Base-by-base conservation (phyloP, 1,284 basidiomycete species). In the Cryptococcus sp. region DNA sequence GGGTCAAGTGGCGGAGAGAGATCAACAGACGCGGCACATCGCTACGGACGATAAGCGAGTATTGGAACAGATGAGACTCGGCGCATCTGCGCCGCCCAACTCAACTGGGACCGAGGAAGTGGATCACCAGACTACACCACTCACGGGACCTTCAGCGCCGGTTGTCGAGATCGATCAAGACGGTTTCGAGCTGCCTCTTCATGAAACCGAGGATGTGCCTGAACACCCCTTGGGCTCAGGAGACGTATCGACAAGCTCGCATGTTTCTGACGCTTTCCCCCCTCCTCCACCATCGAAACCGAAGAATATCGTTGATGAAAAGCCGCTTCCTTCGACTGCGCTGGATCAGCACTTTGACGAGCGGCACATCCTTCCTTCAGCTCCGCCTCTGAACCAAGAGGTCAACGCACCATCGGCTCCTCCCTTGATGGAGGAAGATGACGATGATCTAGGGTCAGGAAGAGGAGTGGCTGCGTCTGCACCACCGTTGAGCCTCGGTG, bases 151-250 rank as follows among this genome's bases (percentile, higher is more conserved):
- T n/a, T 70, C 71, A 0, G 77, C 77, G 17, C 77, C 77, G 5
- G 49, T 39, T 25, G 67, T 78, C 37, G 69, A 72, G n/a, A 66
- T 79, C 3, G 77, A 79, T 49, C 67, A 73, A 17, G 55, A 66
- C 39, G 77, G 77, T 16, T 79, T 77, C 51, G 77, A 79, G 63
- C 49, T 58, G 46, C 29, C 29, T 34, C 25, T 67, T 16, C 63
- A 62, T 20, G 34, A 47, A 13, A 40, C 23, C 6, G 29, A 20
- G 6, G 13, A 39, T 10, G 22, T 17, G 1, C 38, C 34, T n/a
- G 48, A 15, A 17, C 22, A 45, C 11, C 19, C 8, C 29, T 10
- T 2, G 13, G 29, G 8, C 8, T 34, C 29, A 10, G 29, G 29
- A 34, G 29, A 34, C 8, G 29, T 34, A 10, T 34, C 29, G 29